A percentile compares a stretch with the other conserved stretches of the same genome.
Conservation (phyloP, 2,329 filamentous ascomycete genomes). For the Neofusicoccum parvum region DNA sequence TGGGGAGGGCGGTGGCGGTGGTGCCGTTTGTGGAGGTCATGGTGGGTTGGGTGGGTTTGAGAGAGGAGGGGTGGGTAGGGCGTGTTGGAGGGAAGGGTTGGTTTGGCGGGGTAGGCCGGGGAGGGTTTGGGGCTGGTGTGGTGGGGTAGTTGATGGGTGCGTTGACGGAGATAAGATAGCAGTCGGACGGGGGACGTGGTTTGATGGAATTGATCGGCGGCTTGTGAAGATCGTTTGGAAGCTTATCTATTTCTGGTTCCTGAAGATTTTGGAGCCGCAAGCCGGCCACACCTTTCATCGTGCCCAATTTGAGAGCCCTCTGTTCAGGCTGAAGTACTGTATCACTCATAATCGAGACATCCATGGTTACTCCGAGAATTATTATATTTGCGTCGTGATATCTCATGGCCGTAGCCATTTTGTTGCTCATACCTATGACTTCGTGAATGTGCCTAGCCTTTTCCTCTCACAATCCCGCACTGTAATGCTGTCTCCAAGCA, state of each 20-base stretch:
- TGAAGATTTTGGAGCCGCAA: not conserved
- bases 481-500: too few relatives aligned
- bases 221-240: not conserved
- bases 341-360: too few relatives aligned
- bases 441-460: not conserved
- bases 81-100: not conserved
- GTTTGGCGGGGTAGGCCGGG: not conserved
- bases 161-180: conserved; percentile 5
- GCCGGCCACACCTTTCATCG: too few relatives aligned
- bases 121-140: not conserved
- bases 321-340: too few relatives aligned
- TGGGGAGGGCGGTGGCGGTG: conserved; percentile 34
- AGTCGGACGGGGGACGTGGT: not conserved
- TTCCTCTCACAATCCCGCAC: not conserved
- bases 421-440: not conserved
- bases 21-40: not conserved
- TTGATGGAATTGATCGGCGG: conserved; percentile 2
- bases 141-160: not conserved
- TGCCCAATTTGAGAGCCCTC: too few relatives aligned
- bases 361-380: not conserved
- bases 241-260: not conserved
- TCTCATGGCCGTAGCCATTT: not conserved
- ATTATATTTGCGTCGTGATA: conserved; percentile 6
- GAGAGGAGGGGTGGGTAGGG: too few relatives aligned
- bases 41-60: not conserved